Percentiles rank a stretch among this genome's conserved stretches.
Evolutionary conservation across 805 yeast genomes (phyloP).

Genomic region (Cyberlindnera subsufficiens): DNA sequence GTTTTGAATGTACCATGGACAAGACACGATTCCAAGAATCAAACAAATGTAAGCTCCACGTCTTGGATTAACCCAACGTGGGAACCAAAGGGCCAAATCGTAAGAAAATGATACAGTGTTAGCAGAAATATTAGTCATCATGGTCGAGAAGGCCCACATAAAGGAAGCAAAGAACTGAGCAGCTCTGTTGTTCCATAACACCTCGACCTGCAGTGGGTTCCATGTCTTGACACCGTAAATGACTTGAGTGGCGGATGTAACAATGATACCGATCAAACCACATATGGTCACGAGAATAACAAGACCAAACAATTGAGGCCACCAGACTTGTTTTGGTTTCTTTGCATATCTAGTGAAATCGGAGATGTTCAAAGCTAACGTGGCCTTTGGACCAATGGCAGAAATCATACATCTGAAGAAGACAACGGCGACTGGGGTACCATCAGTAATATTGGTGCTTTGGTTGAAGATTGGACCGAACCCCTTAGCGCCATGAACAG

Average conservation of each 20-base stretch:
- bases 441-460: constrained; percentile 18
- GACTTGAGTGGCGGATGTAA: constrained; percentile 31
- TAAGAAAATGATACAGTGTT: constrained; percentile 58
- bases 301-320: constrained; percentile 28
- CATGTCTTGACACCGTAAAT: constrained; percentile 35
- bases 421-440: constrained; percentile 19
- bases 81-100: constrained; percentile 51
- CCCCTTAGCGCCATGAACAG: constrained; percentile 24
- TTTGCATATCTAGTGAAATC: constrained; percentile 34
- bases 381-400: constrained; percentile 31
- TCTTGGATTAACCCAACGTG: constrained; percentile 51
- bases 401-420: constrained; percentile 25
- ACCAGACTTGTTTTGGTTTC: constrained; percentile 24
- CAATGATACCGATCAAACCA: constrained; percentile 28
- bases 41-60: constrained; percentile 68
- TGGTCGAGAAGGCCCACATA: constrained; percentile 21
- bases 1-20: constrained; percentile 66
- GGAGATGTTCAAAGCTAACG: constrained; percentile 31
- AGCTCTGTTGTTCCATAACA: constrained; percentile 25
- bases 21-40: constrained; percentile 54
- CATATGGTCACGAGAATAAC: constrained; percentile 24
- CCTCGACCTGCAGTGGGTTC: constrained; percentile 37
- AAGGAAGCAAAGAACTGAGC: constrained; percentile 19
- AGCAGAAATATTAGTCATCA: constrained; percentile 71
- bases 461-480: constrained; percentile 23